Evolutionary conservation across 73 alveolate genomes (phyloP), one percentile per base, ranked within the genome.

Genomic region (Paramecium sonneborni): DNA sequence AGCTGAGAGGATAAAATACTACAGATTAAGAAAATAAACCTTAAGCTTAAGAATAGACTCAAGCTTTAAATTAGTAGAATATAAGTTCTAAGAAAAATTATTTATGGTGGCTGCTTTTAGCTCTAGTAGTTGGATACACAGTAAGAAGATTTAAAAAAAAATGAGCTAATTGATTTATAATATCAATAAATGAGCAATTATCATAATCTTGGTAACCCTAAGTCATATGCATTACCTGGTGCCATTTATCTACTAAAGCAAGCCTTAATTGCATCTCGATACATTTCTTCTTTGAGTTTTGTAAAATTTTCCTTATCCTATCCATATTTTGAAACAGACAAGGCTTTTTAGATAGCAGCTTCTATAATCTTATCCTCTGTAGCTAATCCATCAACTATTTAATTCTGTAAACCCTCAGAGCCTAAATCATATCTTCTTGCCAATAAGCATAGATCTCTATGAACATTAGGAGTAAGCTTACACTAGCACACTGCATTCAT

Each of bases 401-500:
- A 21, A 70, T 8, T 11, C n/a, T 10, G 2, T 28, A 70, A 32
- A 15, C 68, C 70, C 35, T 37, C 69, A 37, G 70, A 12, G 7
- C 88, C 88, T 37, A 76, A 39, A 39, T 87, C 89, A 28, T 32
- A 67, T 68, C 88, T 62, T 68, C 69, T 87, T 15, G 93, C 85
- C 34, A 67, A 69, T 35, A 87, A 46, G 28, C 41, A 35, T 68
- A 87, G 30, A 5, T 67, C 89, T 87, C 89, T 35, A 67, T 67
- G 57, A 2, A 79, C 79, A 23, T 87, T 58, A 9, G 85, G 85
- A 0, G 55, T 20, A 9, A 68, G 68, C 26, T 87, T 87, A 11
- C 85, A 74, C 34, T 86, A 58, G 37, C 79, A 57, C 1, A 86
- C 93, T n/a, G 93, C 74, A 86, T 86, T 86, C 93, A 86, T 86